Percentiles rank a stretch among this genome's conserved stretches.
Evolutionary conservation across 352 stramenopile genomes (phyloP).

Genomic region (Elongisporangium anandrum): DNA sequence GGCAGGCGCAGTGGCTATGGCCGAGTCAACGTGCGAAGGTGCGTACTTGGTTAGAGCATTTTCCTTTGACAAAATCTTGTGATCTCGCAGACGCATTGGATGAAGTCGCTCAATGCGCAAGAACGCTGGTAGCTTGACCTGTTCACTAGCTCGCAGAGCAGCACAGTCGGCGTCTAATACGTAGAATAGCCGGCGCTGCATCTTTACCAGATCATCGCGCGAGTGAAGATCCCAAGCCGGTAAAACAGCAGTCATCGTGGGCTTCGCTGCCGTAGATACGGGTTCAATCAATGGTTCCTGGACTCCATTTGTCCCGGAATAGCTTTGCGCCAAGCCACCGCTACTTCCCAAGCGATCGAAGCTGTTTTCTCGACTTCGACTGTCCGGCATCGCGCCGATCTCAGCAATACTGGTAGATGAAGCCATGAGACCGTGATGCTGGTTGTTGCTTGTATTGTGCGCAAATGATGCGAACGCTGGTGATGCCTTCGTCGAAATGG

Average conservation of each 20-base stretch:
- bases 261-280: constrained; percentile 11
- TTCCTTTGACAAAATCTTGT: too few species aligned
- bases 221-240: constrained; percentile 62
- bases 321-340: constrained; percentile 4
- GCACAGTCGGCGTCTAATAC: constrained; percentile 56
- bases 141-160: constrained; percentile 41
- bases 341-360: constrained; percentile 11
- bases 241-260: constrained; percentile 4
- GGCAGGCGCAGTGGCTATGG: neutral
- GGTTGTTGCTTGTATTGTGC: constrained; percentile 19
- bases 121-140: constrained; percentile 52
- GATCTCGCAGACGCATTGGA: constrained; percentile 6
- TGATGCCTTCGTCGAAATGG: constrained; percentile 69
- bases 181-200: constrained; percentile 43
- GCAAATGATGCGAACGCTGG: constrained; percentile 63
- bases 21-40: too few species aligned
- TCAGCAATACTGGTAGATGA: constrained; percentile 5
- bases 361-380: constrained; percentile 13
- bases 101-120: constrained; percentile 49
- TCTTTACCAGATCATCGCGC: constrained; percentile 43
- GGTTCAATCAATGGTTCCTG: constrained; percentile 5
- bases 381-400: constrained; percentile 6
- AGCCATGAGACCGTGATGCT: neutral
- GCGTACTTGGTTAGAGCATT: too few species aligned
- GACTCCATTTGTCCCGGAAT: constrained; percentile 6